Conservation (phyloP, 2,329 filamentous ascomycete species). For the Ceratocystis alfenasii region DNA sequence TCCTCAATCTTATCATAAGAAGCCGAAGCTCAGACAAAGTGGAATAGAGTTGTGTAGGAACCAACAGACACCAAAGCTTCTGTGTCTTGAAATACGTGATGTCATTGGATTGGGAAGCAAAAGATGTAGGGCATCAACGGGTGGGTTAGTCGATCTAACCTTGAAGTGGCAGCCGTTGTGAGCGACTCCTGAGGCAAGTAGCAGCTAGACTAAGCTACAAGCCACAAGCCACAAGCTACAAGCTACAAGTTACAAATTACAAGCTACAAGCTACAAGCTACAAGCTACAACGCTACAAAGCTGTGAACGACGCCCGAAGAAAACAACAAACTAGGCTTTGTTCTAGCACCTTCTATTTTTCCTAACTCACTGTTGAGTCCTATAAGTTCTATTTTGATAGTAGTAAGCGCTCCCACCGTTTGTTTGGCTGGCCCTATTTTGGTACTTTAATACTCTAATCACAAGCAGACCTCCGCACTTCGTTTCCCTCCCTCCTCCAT, state of each 20-base stretch:
- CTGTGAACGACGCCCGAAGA: too few species aligned
- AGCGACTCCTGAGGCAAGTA: too few species aligned
- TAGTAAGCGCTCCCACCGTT: too few species aligned
- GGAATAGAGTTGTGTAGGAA: background rate
- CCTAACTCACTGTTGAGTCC: too few species aligned
- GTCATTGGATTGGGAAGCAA: background rate
- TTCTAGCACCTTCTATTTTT: too few species aligned
- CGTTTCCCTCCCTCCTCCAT: background rate
- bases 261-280: too few species aligned
- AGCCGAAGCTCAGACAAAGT: background rate
- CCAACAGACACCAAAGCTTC: background rate
- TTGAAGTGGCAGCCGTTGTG: too few species aligned
- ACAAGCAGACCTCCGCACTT: background rate
- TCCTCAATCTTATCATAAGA: background rate
- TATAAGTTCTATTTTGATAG: too few species aligned
- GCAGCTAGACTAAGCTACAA: background rate
- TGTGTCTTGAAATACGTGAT: background rate
- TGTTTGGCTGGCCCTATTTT: too few species aligned
- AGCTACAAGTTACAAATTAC: background rate
- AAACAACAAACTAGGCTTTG: too few species aligned
- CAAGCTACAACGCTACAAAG: too few species aligned
- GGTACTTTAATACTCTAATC: background rate
- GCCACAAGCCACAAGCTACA: background rate
- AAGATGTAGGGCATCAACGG: background rate
- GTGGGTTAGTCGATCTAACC: too few species aligned